Conservation (phyloP, 78 protist genomes). For the Andalucia godoyi region DNA sequence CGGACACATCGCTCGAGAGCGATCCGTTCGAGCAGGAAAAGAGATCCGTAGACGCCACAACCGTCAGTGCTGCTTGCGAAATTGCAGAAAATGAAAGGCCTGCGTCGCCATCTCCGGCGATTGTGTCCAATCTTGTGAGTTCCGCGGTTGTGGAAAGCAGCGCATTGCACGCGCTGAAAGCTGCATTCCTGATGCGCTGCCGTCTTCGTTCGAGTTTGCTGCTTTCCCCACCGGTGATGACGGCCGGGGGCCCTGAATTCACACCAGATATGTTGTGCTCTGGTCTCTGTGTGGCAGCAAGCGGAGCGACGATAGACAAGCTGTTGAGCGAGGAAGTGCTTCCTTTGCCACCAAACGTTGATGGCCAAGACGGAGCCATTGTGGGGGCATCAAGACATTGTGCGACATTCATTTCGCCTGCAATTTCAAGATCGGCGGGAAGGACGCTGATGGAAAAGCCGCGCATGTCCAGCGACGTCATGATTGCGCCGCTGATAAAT, state of each 20-base stretch:
- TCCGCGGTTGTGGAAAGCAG: not conserved
- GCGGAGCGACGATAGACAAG: too few species aligned
- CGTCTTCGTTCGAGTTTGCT: too few species aligned
- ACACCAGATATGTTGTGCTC: too few species aligned
- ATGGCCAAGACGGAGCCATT: conserved; percentile 6
- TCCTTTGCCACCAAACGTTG: too few species aligned
- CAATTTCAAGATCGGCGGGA: not conserved
- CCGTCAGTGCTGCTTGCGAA: not conserved
- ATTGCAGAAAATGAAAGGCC: not conserved
- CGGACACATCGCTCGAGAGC: too few species aligned
- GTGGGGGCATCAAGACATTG: not conserved
- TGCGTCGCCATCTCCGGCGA: conserved; percentile 21
- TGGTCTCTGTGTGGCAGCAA: not conserved
- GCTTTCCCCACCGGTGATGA: too few species aligned
- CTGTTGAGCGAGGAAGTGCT: too few species aligned
- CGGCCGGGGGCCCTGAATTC: not conserved
- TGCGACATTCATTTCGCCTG: not conserved
- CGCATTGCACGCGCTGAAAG: not conserved
- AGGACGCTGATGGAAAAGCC: conserved; percentile 5
- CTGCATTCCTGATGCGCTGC: too few species aligned
- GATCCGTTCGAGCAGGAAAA: not conserved
- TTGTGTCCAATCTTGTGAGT: not conserved
- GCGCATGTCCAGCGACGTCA: conserved; percentile 19
- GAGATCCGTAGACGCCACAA: not conserved
- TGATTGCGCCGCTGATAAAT: not conserved